Evolutionary conservation across 192 early-diverging fungal genomes (phyloP), one percentile per base, ranked within the genome.

Genomic region (Linnemannia hyalina): DNA sequence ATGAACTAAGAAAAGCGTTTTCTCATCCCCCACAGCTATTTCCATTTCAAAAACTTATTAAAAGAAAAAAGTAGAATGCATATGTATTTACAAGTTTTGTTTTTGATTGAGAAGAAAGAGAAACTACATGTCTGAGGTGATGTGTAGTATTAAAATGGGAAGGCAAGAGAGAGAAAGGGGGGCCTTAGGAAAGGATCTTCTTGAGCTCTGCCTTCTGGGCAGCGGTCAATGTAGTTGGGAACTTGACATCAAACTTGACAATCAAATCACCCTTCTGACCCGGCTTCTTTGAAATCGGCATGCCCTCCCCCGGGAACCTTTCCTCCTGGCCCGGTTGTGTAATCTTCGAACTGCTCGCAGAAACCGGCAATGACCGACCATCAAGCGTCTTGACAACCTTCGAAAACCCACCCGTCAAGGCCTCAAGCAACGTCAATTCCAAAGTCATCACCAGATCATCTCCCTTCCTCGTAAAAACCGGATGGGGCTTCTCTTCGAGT

Each of bases 401-500:
- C n/a, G 90, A 90, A 84, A 97, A 98, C 23, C 97, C 97, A 6
- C 60, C 60, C 41, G 91, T 89, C 40, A 97, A 80, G 1, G 97
- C 97, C 77, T 99, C 97, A 26, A 93, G 88, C 6, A 99, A 91
- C 6, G 89, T 89, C 36, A 99, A 83, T 26, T 91, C 85, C 29
- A 99, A 77, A 7, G 77, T 82, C 38, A 93, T 86, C 26, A 89
- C 85, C 32, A 99, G 89, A 87, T 98, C 92, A 82, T 99, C 94
- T 40, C 97, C 97, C 23, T 95, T 93, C 55, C 98, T 95, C 81
- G 91, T 98, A 88, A 96, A 98, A 18, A 90, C 18, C 20, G 92
- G 55, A 82, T 99, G 97, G 11, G 96, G 95, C 84, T 98, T 98
- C 83, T 98, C 97, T 83, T 98, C 96, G 29, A 99, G 54, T 15